A percentile compares a stretch with the other conserved stretches of the same genome.
Evolutionary conservation across 306 rosid genomes (phyloP).

Genomic region (Medicago lupulina): DNA sequence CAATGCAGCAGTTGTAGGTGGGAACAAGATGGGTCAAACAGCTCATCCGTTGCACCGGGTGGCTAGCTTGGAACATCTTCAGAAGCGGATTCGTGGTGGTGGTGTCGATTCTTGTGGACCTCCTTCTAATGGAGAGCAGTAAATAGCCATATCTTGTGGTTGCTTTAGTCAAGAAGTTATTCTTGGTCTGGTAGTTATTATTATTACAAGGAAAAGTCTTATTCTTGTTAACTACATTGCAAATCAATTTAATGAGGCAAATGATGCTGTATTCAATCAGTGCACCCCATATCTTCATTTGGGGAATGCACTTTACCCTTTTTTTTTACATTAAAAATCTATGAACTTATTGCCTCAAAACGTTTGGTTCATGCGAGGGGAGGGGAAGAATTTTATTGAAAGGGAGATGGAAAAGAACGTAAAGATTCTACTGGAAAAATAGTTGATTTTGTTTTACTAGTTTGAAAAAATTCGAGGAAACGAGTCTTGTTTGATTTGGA

Average conservation of each 20-base stretch:
- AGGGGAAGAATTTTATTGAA: neutral
- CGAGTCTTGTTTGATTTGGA: too few species aligned
- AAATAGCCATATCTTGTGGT: constrained; percentile 36
- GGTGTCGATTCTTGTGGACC: constrained; percentile 48
- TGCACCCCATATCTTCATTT: constrained; percentile 8
- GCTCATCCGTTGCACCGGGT: constrained; percentile 78
- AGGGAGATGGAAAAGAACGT: too few species aligned
- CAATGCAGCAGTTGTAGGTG: constrained; percentile 46
- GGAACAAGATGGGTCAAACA: constrained; percentile 61
- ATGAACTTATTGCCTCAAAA: neutral
- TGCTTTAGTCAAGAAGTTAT: constrained; percentile 36
- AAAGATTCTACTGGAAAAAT: too few species aligned
- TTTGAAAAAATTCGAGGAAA: too few species aligned
- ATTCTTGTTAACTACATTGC: constrained; percentile 40
- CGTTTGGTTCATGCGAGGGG: neutral
- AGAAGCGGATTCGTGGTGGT: constrained; percentile 77
- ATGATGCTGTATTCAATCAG: constrained; percentile 37
- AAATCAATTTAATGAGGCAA: constrained; percentile 43
- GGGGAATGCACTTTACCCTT: neutral
- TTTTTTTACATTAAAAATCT: neutral
- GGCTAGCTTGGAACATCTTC: constrained; percentile 97
- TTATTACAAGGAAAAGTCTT: constrained; percentile 41
- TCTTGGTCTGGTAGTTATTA: constrained; percentile 30
- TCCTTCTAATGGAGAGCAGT: constrained; percentile 61
- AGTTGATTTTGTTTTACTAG: too few species aligned